A percentile compares a stretch with the other conserved stretches of the same genome.
Conservation (phyloP, 2,329 filamentous ascomycete genomes). For the Cordyceps militaris region DNA sequence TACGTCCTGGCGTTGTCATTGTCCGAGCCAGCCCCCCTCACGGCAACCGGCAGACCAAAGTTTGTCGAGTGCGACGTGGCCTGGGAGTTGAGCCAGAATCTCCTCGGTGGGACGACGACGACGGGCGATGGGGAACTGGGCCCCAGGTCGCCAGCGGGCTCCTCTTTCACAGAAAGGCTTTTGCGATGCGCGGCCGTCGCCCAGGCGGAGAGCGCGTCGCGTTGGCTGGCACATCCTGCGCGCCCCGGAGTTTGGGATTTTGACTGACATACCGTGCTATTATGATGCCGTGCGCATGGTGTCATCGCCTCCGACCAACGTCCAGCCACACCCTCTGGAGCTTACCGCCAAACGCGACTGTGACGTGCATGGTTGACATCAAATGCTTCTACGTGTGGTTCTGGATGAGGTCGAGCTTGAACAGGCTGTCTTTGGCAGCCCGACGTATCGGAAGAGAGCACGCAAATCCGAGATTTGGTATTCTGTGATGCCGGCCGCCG, state of each 20-base stretch:
- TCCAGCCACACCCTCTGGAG: not conserved
- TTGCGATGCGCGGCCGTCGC: not conserved
- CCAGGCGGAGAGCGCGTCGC: not conserved
- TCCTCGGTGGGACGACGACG: not conserved
- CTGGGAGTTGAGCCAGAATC: not conserved
- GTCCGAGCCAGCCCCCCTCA: not conserved
- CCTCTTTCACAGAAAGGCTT: not conserved
- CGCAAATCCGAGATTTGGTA: not conserved
- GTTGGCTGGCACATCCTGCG: conserved; percentile 1
- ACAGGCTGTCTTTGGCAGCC: not conserved
- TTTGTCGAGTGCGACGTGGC: not conserved
- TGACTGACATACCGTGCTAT: conserved; percentile 3
- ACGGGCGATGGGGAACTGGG: conserved; percentile 4
- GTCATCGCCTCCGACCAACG: not conserved
- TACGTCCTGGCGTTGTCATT: not conserved
- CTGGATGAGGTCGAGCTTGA: conserved; percentile 2
- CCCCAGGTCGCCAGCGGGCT: not conserved
- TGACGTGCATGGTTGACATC: not conserved
- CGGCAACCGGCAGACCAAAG: not conserved
- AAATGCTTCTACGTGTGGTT: not conserved
- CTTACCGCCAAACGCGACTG: not conserved
- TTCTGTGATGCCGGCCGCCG: not conserved
- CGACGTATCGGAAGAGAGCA: not conserved
- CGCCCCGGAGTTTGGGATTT: not conserved
- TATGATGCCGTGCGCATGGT: not conserved